Conservation (phyloP, 2,329 filamentous ascomycete species). For the Colletotrichum caudatum region DNA sequence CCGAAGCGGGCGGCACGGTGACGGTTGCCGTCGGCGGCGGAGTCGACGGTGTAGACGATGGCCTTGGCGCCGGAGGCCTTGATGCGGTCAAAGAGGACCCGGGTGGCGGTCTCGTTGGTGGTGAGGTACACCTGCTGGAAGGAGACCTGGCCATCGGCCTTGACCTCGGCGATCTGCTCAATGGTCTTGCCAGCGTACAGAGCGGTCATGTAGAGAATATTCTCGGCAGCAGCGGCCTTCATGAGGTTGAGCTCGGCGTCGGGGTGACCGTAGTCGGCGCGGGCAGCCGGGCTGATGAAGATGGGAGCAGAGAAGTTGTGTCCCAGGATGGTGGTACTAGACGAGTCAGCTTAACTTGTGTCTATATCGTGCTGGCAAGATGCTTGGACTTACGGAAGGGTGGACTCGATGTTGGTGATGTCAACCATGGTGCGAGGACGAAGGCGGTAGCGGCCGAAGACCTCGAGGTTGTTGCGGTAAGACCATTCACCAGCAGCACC, state of each 20-base stretch:
- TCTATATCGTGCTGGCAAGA: neutral
- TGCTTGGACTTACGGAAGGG: conserved; percentile 49
- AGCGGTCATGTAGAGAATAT: conserved; percentile 64
- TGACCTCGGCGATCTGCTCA: conserved; percentile 54
- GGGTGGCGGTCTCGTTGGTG: conserved; percentile 51
- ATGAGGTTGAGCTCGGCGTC: conserved; percentile 64
- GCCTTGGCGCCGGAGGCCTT: conserved; percentile 52
- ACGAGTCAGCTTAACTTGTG: conserved; percentile 19
- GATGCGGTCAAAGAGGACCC: conserved; percentile 48
- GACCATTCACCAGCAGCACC: conserved; percentile 67
- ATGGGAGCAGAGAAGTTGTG: conserved; percentile 67
- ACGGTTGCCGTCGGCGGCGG: conserved; percentile 54
- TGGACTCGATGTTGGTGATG: conserved; percentile 57
- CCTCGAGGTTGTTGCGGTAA: conserved; percentile 69
- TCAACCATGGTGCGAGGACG: conserved; percentile 64
- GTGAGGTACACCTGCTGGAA: conserved; percentile 54
- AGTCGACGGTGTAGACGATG: conserved; percentile 56
- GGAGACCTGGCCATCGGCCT: conserved; percentile 52
- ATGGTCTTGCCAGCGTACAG: conserved; percentile 51
- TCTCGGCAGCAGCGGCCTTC: conserved; percentile 59
- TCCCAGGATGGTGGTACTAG: conserved; percentile 62
- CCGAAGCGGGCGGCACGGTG: conserved; percentile 56
- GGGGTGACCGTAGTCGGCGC: conserved; percentile 57
- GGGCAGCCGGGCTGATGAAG: conserved; percentile 65
- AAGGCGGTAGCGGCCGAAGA: conserved; percentile 61